Percentiles rank a stretch among this genome's conserved stretches.
These are phyloP conservation scores for Suillus tomentosus DNA, from an alignment of 768 basidiomycete species.

Conservation along the genomic window DNA sequence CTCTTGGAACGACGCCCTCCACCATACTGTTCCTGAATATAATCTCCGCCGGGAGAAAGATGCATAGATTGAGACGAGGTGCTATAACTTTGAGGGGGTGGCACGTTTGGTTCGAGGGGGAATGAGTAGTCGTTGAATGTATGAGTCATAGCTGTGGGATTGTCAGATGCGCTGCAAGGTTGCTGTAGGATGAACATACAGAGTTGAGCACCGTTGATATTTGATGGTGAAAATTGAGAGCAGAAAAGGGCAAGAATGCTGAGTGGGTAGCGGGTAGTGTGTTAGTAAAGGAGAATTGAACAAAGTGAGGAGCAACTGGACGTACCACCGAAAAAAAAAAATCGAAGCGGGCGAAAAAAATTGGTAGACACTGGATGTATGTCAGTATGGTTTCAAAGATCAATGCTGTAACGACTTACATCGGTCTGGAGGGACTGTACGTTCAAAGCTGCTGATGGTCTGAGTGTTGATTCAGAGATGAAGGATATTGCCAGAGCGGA, in stretches of 20 bases:
- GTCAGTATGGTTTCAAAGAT: no score
- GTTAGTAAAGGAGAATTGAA: not conserved
- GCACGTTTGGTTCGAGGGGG: not conserved
- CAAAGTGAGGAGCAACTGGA: not conserved
- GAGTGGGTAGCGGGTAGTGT: not conserved
- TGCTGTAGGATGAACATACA: not conserved
- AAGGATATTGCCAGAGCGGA: no score
- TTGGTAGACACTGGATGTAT: no score
- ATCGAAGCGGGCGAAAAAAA: no score
- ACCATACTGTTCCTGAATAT: slow-evolving; percentile 1
- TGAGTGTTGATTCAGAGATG: no score
- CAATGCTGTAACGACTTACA: no score
- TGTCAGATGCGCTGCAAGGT: not conserved
- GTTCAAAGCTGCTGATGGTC: no score
- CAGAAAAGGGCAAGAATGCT: not conserved
- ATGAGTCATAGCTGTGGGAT: not conserved
- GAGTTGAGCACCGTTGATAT: not conserved
- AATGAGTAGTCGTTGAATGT: not conserved
- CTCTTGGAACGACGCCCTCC: not conserved
- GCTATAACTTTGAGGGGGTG: not conserved
- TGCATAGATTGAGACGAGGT: not conserved
- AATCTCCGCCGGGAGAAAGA: not conserved
- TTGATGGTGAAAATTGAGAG: not conserved
- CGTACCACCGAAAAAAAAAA: not conserved
- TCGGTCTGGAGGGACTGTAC: no score